Conservation (phyloP, 495 filamentous ascomycete genomes). For the Aspergillus nidulans region DNA sequence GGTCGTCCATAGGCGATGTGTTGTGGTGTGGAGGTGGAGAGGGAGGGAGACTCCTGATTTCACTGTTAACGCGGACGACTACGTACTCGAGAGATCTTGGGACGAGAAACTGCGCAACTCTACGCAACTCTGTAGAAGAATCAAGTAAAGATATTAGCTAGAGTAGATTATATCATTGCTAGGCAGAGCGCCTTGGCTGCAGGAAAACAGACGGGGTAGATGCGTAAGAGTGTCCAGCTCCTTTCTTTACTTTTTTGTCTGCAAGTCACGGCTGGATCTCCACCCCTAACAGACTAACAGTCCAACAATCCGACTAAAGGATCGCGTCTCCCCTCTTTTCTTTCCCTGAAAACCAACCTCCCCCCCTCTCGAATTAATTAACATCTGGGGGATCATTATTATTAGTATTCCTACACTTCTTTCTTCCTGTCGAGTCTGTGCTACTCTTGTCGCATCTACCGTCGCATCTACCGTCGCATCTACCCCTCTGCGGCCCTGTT, state of each 20-base stretch:
- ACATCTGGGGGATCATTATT: slow-evolving; percentile 5
- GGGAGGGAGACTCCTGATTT: neutral
- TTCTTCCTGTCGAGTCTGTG: neutral
- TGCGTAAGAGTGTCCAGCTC: neutral
- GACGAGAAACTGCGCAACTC: neutral
- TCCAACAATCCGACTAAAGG: slow-evolving; percentile 1
- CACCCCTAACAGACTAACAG: slow-evolving; percentile 11
- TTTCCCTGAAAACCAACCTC: slow-evolving; percentile 7
- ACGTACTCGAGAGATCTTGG: neutral
- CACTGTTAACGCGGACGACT: neutral
- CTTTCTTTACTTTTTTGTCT: slow-evolving; percentile 5
- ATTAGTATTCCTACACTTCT: neutral
- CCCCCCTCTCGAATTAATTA: neutral
- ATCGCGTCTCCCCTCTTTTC: slow-evolving; percentile 9
- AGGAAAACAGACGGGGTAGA: no score
- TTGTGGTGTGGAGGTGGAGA: slow-evolving; percentile 14
- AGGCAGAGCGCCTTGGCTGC: no score
- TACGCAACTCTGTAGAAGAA: no score
- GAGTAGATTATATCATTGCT: no score
- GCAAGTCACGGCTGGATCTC: slow-evolving; percentile 22
- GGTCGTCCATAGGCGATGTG: slow-evolving; percentile 1
- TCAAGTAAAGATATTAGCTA: no score
- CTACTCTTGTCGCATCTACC: neutral
- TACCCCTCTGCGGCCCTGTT: neutral
- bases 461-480: neutral